These are phyloP conservation scores for Pelargonium australe DNA, from an alignment of 441 rosid genomes.

Conservation along the genomic window DNA sequence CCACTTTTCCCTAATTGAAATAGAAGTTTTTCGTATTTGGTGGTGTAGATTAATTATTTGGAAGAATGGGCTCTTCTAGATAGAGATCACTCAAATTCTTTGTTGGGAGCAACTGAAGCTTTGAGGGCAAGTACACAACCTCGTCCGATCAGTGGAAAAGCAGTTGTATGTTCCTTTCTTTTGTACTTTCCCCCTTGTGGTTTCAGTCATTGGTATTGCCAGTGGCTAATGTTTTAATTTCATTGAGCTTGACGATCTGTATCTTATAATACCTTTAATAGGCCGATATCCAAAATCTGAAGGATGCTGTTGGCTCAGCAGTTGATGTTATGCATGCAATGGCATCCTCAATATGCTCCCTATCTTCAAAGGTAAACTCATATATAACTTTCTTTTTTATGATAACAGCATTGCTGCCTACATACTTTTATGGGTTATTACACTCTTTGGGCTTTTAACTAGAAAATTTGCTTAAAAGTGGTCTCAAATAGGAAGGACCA, in stretches of 20 bases:
- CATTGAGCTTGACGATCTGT: conserved; percentile 8
- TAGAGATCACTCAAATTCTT: conserved; percentile 42
- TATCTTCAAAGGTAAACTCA: conserved; percentile 41
- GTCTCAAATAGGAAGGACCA: too few relatives aligned
- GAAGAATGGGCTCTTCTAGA: conserved; percentile 54
- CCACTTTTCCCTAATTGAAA: neutral
- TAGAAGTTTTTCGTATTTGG: conserved; percentile 13
- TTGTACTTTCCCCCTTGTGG: conserved; percentile 8
- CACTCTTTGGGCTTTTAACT: neutral
- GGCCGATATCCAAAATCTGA: conserved; percentile 51
- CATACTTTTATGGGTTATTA: neutral
- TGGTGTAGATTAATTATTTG: conserved; percentile 37
- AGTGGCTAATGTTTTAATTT: conserved; percentile 15
- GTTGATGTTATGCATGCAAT: conserved; percentile 56
- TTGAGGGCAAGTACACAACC: conserved; percentile 60
- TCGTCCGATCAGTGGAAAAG: conserved; percentile 54
- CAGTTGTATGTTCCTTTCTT: conserved; percentile 28
- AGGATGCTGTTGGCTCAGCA: conserved; percentile 61
- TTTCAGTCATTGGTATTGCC: neutral
- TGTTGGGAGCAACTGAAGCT: conserved; percentile 54
- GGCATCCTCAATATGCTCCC: conserved; percentile 51
- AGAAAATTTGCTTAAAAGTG: neutral
- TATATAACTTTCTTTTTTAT: neutral
- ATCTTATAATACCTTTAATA: conserved; percentile 17
- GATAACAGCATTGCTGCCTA: too few relatives aligned